phyloP scores from a whole-genome alignment of 2,329 filamentous ascomycete species.

The Emergomyces pasteurianus region DNA sequence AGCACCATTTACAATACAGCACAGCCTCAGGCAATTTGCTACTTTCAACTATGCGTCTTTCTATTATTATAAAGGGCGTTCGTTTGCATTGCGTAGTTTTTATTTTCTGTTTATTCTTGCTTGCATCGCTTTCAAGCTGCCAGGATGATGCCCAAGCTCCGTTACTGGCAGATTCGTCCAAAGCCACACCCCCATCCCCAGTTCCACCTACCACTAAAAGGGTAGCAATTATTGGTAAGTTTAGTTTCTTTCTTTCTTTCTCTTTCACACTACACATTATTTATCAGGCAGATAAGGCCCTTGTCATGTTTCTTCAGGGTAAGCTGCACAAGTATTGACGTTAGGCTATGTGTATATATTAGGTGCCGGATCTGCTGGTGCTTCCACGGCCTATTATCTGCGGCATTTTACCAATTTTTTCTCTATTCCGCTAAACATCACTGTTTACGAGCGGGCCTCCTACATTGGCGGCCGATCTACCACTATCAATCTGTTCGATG shows the following conservation, averaged over 20 bases:
- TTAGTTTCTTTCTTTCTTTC: neutral
- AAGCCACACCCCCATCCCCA: neutral
- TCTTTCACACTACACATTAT: neutral
- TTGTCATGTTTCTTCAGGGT: neutral
- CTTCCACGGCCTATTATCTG: constrained; percentile 77
- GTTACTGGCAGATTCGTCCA: neutral
- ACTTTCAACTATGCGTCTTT: neutral
- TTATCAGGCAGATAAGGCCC: neutral
- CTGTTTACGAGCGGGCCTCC: constrained; percentile 68
- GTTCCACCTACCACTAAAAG: neutral
- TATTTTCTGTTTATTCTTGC: neutral
- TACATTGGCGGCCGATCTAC: constrained; percentile 78
- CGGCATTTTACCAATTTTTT: constrained; percentile 53
- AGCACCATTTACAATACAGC: no score
- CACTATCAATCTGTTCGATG: constrained; percentile 65
- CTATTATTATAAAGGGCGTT: neutral
- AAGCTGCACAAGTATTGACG: neutral
- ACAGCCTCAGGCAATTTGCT: neutral
- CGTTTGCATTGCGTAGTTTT: neutral
- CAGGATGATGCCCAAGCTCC: neutral
- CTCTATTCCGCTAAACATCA: constrained; percentile 60
- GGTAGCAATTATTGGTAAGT: constrained; percentile 3
- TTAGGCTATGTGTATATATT: constrained; percentile 4
- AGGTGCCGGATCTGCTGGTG: constrained; percentile 84
- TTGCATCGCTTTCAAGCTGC: neutral